phyloP scores from a whole-genome alignment of 495 filamentous ascomycete species.

The Trichoderma parareesei region DNA sequence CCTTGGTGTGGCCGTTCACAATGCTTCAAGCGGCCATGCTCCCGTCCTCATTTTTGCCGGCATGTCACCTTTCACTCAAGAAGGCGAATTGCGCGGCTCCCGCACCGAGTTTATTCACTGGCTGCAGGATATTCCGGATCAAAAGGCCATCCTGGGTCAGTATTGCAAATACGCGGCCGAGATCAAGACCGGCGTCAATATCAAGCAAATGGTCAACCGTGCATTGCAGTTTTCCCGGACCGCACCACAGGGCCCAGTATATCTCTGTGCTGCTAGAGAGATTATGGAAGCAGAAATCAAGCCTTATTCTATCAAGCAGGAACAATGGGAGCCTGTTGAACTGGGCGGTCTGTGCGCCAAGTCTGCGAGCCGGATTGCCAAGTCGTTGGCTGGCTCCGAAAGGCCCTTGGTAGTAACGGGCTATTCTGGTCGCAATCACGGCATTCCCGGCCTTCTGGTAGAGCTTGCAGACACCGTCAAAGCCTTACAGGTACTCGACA shows the following conservation, averaged over 20 bases:
- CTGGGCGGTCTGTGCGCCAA: constrained; percentile 61
- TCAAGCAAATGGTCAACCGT: constrained; percentile 93
- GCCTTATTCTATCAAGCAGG: constrained; percentile 66
- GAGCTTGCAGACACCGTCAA: constrained; percentile 68
- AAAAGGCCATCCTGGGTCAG: constrained; percentile 83
- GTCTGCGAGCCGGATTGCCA: constrained; percentile 60
- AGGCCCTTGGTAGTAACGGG: constrained; percentile 76
- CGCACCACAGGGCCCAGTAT: constrained; percentile 79
- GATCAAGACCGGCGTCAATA: constrained; percentile 84
- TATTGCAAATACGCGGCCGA: constrained; percentile 89
- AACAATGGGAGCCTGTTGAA: constrained; percentile 65
- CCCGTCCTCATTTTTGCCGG: constrained; percentile 90
- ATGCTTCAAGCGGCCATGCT: constrained; percentile 75
- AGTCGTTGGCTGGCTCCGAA: constrained; percentile 62
- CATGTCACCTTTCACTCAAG: constrained; percentile 78
- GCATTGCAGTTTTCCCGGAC: constrained; percentile 79
- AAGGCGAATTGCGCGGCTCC: constrained; percentile 82
- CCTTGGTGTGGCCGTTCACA: constrained; percentile 81
- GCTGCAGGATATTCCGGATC: constrained; percentile 94
- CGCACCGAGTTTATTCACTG: constrained; percentile 96
- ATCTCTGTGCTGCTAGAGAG: constrained; percentile 76
- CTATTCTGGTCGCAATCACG: constrained; percentile 69
- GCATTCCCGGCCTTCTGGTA: constrained; percentile 61
- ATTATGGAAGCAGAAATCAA: constrained; percentile 87
- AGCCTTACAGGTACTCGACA: constrained; percentile 78